phyloP scores from a whole-genome alignment of 108 stramenopile genomes.

The Fistulifera pelliculosa region DNA sequence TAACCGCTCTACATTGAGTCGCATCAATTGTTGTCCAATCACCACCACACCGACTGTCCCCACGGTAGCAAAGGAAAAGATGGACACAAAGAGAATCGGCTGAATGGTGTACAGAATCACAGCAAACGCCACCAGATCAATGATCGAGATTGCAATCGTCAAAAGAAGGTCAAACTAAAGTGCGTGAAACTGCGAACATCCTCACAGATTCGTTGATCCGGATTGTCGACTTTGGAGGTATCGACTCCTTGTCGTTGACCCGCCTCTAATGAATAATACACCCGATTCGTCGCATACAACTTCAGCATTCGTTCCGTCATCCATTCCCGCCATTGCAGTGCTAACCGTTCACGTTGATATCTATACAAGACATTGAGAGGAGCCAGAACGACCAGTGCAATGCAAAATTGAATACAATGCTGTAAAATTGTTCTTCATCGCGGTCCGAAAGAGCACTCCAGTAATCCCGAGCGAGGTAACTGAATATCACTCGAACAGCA shows the following conservation, averaged over 20 bases:
- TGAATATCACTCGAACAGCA: conserved; percentile 64
- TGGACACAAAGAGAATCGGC: conserved; percentile 71
- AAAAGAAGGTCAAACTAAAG: conserved; percentile 76
- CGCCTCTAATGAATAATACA: conserved; percentile 31
- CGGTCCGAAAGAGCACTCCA: conserved; percentile 60
- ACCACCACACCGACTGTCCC: conserved; percentile 43
- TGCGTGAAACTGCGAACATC: conserved; percentile 81
- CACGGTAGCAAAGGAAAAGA: conserved; percentile 62
- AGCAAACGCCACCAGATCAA: conserved; percentile 81
- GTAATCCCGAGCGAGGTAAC: conserved; percentile 71
- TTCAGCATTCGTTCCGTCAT: conserved; percentile 50
- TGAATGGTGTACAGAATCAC: conserved; percentile 73
- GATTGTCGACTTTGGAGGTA: conserved; percentile 49
- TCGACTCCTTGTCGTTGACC: conserved; percentile 7
- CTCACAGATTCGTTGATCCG: conserved; percentile 86
- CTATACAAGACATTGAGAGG: conserved; percentile 76
- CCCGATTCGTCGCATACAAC: conserved; percentile 43
- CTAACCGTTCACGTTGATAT: conserved; percentile 35
- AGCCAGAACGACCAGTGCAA: conserved; percentile 40
- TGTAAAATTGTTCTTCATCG: conserved; percentile 50
- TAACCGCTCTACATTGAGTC: conserved; percentile 63
- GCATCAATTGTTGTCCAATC: conserved; percentile 48
- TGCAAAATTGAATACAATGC: conserved; percentile 32
- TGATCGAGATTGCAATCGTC: conserved; percentile 58
- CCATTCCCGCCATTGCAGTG: conserved; percentile 74